Base-by-base conservation (phyloP, 257 asterid species). In the Solanum acaule region DNA sequence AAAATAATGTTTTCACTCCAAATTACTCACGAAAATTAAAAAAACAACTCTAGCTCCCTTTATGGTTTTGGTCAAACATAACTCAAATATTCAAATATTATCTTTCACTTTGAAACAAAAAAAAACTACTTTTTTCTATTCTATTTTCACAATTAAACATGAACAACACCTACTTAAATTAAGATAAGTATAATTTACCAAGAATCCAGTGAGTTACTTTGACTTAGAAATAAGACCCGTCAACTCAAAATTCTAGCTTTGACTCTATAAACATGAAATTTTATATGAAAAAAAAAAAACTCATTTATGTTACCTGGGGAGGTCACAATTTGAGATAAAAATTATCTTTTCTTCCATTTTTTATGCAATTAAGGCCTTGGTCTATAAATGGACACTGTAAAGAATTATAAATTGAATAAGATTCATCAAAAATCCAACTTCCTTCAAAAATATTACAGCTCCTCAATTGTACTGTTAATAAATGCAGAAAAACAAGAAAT, bases 341-440 rank as follows among this genome's bases (percentile, higher is more conserved):
- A 1, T 16, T 23, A 52, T 95, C 98, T 2, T 92, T 91, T 20
- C 98, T 88, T 91, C 94, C 96, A 87, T 91, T 90, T 70, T 91
- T 93, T 87, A 77, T 95, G 83, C 98, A 95, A 90, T 95, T 92
- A 83, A 93, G 91, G 4, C 88, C 95, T 12, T 86, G 38, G 83
- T 88, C 88, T 89, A 89, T 89, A 88, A 95, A 94, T 5, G 96
- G 96, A 92, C 98, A 94, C 18, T 89, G 46, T 14, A 89, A 75
- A 22, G 94, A 88, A 88, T 93, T 92, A 87, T 94, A 95, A 12
- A 91, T 92, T 14, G 93, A 94, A 76, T 90, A 91, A 29, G 92
- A 90, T 46, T 88, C 44, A 89, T 94, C 98, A 25, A 71, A 81
- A 91, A 93, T 87, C 97, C 98, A 95, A 27, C 93, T 94, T 76